A percentile compares a stretch with the other conserved stretches of the same genome.
These are phyloP conservation scores for Conringia planisiliqua DNA, from an alignment of 345 rosid genomes.

Conservation along the genomic window DNA sequence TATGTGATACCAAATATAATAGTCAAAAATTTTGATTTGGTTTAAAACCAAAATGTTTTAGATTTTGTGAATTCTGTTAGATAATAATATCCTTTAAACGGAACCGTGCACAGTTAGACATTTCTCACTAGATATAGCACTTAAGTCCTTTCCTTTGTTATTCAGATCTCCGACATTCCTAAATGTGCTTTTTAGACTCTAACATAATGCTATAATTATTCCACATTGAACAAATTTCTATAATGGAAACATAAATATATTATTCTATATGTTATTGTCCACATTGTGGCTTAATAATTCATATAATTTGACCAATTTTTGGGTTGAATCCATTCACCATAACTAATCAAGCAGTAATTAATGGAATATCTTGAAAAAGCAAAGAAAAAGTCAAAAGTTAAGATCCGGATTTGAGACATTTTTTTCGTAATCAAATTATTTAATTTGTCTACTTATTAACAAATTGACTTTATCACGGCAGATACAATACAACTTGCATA, in stretches of 20 bases:
- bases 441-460: neutral
- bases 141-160: slow-evolving; percentile 7
- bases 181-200: slow-evolving; percentile 22
- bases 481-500: neutral
- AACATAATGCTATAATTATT: slow-evolving; percentile 21
- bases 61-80: neutral
- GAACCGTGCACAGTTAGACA: slow-evolving; percentile 34
- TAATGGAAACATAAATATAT: slow-evolving; percentile 18
- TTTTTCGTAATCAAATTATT: neutral
- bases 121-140: slow-evolving; percentile 49
- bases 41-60: neutral
- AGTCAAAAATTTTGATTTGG: slow-evolving; percentile 13
- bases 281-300: slow-evolving; percentile 16
- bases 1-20: neutral
- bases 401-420: neutral
- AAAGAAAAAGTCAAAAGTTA: neutral
- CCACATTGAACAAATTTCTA: slow-evolving; percentile 9
- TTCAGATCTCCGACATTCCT: slow-evolving; percentile 5
- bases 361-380: neutral
- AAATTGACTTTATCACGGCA: neutral
- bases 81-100: slow-evolving; percentile 10
- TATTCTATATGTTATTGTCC: slow-evolving; percentile 8
- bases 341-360: slow-evolving; percentile 19
- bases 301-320: slow-evolving; percentile 1
- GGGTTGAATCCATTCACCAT: neutral